Percentiles rank a stretch among this genome's conserved stretches.
phyloP scores from a whole-genome alignment of 805 yeast species.

The Suhomyces sp. region DNA sequence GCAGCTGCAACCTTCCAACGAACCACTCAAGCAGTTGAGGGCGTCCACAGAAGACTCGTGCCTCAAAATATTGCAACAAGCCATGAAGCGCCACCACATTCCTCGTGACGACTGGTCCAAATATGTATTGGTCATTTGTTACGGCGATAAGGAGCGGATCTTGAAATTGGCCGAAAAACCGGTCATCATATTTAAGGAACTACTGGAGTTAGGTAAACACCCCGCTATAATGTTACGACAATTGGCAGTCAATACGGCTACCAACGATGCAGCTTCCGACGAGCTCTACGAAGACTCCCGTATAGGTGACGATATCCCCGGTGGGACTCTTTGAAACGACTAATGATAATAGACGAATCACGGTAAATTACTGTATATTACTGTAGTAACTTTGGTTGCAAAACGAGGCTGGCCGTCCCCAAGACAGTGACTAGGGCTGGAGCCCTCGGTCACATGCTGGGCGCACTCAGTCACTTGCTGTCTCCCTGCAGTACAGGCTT shows the following conservation, averaged over 20 bases:
- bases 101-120: slow-evolving; percentile 80
- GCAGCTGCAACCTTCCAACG: slow-evolving; percentile 29
- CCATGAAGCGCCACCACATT: slow-evolving; percentile 80
- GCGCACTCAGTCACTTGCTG: background rate
- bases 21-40: slow-evolving; percentile 77
- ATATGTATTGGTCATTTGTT: slow-evolving; percentile 84
- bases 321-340: slow-evolving; percentile 32
- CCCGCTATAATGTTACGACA: slow-evolving; percentile 93
- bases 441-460: background rate
- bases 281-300: slow-evolving; percentile 33
- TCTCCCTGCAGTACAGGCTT: background rate
- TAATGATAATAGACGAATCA: background rate
- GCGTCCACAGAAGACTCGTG: slow-evolving; percentile 92
- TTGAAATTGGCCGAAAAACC: slow-evolving; percentile 86
- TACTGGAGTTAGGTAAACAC: slow-evolving; percentile 79
- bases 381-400: background rate
- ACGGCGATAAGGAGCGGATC: slow-evolving; percentile 86
- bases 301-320: slow-evolving; percentile 44
- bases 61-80: slow-evolving; percentile 80
- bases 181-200: slow-evolving; percentile 75
- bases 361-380: background rate
- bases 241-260: slow-evolving; percentile 47
- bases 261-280: slow-evolving; percentile 7
- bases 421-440: background rate
- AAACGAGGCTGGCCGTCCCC: background rate